A percentile compares a stretch with the other conserved stretches of the same genome.
These are phyloP conservation scores for Leishmania mexicana DNA, from an alignment of 208 protist genomes.

Conservation along the genomic window DNA sequence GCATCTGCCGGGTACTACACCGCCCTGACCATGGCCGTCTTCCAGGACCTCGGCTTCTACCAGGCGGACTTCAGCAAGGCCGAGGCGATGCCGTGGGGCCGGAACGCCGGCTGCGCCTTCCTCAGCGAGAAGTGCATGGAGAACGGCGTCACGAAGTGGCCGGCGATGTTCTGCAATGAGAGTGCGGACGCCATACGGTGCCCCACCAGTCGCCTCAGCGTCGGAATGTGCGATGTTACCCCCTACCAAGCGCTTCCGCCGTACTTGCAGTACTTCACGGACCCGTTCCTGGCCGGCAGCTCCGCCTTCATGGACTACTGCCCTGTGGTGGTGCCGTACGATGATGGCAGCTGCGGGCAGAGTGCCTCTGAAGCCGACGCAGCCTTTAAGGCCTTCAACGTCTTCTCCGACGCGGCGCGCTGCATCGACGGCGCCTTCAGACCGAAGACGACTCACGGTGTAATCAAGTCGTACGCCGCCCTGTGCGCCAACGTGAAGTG, in stretches of 20 bases:
- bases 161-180: constrained; percentile 56
- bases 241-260: constrained; percentile 3
- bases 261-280: constrained; percentile 31
- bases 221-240: neutral
- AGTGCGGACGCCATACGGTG: neutral
- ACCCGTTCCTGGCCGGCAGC: constrained; percentile 25
- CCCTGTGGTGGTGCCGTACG: neutral
- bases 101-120: constrained; percentile 56
- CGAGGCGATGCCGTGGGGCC: constrained; percentile 72
- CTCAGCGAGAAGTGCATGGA: constrained; percentile 42
- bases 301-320: neutral
- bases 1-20: constrained; percentile 41
- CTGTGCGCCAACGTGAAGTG: constrained; percentile 10
- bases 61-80: constrained; percentile 52
- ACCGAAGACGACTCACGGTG: no score
- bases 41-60: constrained; percentile 88
- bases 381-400: neutral
- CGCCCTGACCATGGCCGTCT: constrained; percentile 77
- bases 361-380: neutral
- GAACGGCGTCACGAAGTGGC: constrained; percentile 30
- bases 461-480: neutral
- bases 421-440: neutral
- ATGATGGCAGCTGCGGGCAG: neutral
- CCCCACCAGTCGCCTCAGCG: neutral
- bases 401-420: constrained; percentile 4